Conservation (phyloP, 805 yeast genomes). For the Pichia exigua region DNA sequence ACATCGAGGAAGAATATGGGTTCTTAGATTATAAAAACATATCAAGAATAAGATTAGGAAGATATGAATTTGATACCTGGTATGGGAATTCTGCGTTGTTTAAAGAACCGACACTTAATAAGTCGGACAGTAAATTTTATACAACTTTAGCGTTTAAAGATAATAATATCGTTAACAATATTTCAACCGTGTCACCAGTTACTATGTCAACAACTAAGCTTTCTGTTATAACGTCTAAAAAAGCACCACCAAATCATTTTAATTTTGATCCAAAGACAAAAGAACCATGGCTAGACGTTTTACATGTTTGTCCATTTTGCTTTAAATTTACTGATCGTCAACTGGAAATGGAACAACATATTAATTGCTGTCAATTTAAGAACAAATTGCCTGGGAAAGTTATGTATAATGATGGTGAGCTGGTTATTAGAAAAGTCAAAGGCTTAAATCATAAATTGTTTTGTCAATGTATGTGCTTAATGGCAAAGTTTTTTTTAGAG, state of each 20-base stretch:
- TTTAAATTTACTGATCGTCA: constrained; percentile 63
- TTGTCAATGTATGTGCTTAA: constrained; percentile 75
- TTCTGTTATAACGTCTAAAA: background rate
- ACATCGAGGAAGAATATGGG: constrained; percentile 48
- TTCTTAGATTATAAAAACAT: constrained; percentile 58
- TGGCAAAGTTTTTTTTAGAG: constrained; percentile 83
- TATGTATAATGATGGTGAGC: constrained; percentile 52
- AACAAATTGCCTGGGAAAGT: constrained; percentile 52
- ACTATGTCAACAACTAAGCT: background rate
- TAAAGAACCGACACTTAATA: constrained; percentile 18
- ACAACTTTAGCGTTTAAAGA: constrained; percentile 3
- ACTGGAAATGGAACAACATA: constrained; percentile 43
- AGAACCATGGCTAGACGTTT: constrained; percentile 47
- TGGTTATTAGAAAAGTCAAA: constrained; percentile 56
- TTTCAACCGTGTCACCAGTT: background rate
- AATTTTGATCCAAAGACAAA: constrained; percentile 2
- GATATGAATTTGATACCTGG: constrained; percentile 70
- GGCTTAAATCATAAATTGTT: constrained; percentile 59
- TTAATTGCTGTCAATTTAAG: constrained; percentile 33
- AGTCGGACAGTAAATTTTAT: constrained; percentile 26
- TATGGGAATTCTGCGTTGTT: constrained; percentile 81
- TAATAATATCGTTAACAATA: constrained; percentile 61
- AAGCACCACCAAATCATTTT: constrained; percentile 15
- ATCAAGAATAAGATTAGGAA: constrained; percentile 57
- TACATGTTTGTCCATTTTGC: constrained; percentile 74